phyloP scores from a whole-genome alignment of 1,284 basidiomycete genomes.

The Cryptococcus sp. region DNA sequence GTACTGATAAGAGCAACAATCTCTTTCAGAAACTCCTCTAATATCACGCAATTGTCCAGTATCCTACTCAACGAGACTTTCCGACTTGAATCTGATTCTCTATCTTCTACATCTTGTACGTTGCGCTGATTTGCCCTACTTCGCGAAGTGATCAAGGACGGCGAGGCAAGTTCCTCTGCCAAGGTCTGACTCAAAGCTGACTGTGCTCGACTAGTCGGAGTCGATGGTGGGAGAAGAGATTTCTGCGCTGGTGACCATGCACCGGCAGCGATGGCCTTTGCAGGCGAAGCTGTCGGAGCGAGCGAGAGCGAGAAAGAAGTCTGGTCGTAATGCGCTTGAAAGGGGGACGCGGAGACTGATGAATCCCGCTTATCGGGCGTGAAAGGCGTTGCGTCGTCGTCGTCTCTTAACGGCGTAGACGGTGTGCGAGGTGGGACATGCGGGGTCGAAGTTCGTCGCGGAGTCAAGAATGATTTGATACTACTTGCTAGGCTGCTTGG shows the following conservation, averaged over 20 bases:
- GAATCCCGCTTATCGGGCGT: not conserved
- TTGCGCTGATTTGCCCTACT: slow-evolving; percentile 1
- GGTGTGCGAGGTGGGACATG: no score
- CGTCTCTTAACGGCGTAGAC: slow-evolving; percentile 29
- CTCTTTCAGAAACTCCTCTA: slow-evolving; percentile 96
- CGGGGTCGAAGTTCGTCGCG: slow-evolving; percentile 56
- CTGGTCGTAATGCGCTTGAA: slow-evolving; percentile 78
- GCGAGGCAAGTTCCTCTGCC: slow-evolving; percentile 1
- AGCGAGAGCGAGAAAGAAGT: slow-evolving; percentile 70
- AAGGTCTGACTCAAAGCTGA: slow-evolving; percentile 52
- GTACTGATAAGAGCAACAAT: slow-evolving; percentile 83
- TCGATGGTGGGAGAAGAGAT: slow-evolving; percentile 54
- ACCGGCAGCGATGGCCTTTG: slow-evolving; percentile 57
- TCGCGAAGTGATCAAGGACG: not conserved
- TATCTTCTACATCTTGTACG: slow-evolving; percentile 69
- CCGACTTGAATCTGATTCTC: slow-evolving; percentile 23
- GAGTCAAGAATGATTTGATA: slow-evolving; percentile 75
- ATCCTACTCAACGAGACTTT: slow-evolving; percentile 20
- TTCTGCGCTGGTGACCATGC: slow-evolving; percentile 64
- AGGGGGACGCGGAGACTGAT: slow-evolving; percentile 68
- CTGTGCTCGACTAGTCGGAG: slow-evolving; percentile 38
- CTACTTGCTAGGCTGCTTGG: slow-evolving; percentile 53
- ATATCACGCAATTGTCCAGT: slow-evolving; percentile 90
- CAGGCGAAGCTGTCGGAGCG: slow-evolving; percentile 63
- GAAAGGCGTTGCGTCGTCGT: slow-evolving; percentile 36